Base-by-base conservation (phyloP, 2,329 filamentous ascomycete genomes). In the Penicillium thymicola region DNA sequence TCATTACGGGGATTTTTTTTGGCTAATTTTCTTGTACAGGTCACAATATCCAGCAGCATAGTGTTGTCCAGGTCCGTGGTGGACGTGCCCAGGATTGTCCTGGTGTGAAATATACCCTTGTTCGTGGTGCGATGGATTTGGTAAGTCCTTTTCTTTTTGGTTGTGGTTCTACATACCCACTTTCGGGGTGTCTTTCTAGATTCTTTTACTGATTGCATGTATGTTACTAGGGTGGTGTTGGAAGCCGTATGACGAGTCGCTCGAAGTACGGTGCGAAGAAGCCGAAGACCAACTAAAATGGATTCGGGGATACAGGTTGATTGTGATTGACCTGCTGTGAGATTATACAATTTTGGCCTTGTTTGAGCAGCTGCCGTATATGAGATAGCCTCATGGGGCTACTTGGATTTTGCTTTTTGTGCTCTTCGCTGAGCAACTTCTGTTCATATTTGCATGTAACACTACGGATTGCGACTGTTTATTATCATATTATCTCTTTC, bases 181-280 rank as follows among this genome's bases (percentile, higher is more conserved):
- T 40, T 51, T 27, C 8, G 11, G 18, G 16, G 30, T 51, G 16
- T 23, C 2, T 25, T 32, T 14, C 5, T 36, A 4, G 40, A 8
- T 16, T 16, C n/a, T 38, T 34, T 38, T 53, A 61, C 70, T 75
- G 64, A 75, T 46, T 52, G 5, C 55, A 50, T 66, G 5, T 56
- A 50, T 66, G 57, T 21, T 51, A 23, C 45, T 13, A 97, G 93
- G 91, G 91, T 70, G 94, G 94, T 81, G 94, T 99, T 63, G 87
- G 86, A 23, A 94, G 86, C 74, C 83, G 94, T 66, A 84, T 89
- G 69, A 90, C 87, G 23, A 91, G 89, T 75, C 84, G 94, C 69
- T 97, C 92, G 70, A 99, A 99, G 78, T 99, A 96, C 72, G 94
- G 94, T 59, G 96, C 94, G 48, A 99, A 99, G 87, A 97, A 97